Base-by-base conservation (phyloP, 208 protist genomes). In the Trypanosoma mega region DNA sequence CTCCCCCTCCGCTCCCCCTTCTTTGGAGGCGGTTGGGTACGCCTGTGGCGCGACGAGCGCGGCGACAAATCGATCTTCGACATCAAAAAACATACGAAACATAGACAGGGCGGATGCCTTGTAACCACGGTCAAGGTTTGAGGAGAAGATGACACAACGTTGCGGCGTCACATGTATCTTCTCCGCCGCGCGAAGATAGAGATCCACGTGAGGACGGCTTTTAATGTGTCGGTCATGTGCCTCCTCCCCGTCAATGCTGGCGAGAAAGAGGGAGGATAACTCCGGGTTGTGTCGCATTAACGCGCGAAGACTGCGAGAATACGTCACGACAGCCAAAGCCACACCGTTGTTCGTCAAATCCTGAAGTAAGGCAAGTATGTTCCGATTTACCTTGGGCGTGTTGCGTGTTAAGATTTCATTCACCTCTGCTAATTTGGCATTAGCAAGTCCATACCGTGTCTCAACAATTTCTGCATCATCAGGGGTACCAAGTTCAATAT, bases 381-480 rank as follows among this genome's bases (percentile, higher is more conserved):
- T 56, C 3, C 68, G 43, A 59, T 85, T 83, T n/a, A 94, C 70
- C 6, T 50, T 43, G 14, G 83, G 87, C 16, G 64, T 63, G n/a
- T 71, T 33, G 50, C 77, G 63, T 49, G 67, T 62, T 20, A 93
- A 30, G 55, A 94, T 71, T 62, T 96, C 90, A 9, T 55, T 63
- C 83, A 96, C 84, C 56, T 96, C 90, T 3, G 86, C 86, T 34
- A 96, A 54, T 59, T 96, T 96, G 21, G 86, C 84, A 62, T 96
- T 96, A 14, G 86, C 90, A 18, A 96, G 69, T 7, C 90, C 90
- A 65, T 93, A 90, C 20, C 84, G 82, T 23, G 90, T 96, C 72
- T 94, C 86, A 0, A 96, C 87, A 60, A 96, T 93, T 50, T 96
- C 86, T 3, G 87, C 87, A 52, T 96, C 90, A 46, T 90, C 79